Evolutionary conservation across 768 basidiomycete genomes (phyloP).

Genomic region (Trichaptum fuscoviolaceum): DNA sequence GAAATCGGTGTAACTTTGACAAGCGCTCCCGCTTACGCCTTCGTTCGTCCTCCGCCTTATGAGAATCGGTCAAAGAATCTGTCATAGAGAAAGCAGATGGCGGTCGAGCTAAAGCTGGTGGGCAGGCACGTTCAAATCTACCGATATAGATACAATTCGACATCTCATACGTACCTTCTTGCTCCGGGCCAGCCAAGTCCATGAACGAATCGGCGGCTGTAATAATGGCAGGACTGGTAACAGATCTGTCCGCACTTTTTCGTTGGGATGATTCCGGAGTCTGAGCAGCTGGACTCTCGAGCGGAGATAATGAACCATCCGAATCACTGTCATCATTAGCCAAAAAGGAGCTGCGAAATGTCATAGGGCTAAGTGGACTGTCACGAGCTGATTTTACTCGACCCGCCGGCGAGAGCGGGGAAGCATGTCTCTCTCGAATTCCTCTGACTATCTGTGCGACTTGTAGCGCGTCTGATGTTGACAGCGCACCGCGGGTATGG

Average conservation of each 20-base stretch:
- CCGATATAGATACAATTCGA: neutral
- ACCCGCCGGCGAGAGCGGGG: neutral
- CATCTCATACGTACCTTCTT: neutral
- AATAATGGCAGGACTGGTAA: neutral
- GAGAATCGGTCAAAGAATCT: constrained; percentile 46
- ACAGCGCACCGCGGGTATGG: constrained; percentile 8
- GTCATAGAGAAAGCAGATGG: constrained; percentile 42
- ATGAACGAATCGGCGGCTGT: neutral
- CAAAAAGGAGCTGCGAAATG: neutral
- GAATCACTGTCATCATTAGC: neutral
- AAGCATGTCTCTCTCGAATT: neutral
- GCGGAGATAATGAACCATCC: constrained; percentile 1
- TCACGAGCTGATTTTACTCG: neutral
- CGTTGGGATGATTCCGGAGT: neutral
- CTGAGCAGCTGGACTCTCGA: neutral
- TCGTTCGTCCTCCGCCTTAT: constrained; percentile 55
- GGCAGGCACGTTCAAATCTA: neutral
- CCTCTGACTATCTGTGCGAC: constrained; percentile 5
- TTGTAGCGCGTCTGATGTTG: constrained; percentile 6
- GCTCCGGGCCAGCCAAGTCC: neutral
- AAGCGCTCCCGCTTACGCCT: constrained; percentile 70
- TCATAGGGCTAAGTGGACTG: constrained; percentile 4
- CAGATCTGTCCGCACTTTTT: neutral
- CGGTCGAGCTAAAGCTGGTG: constrained; percentile 15
- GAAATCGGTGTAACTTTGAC: constrained; percentile 77